Base-by-base conservation (phyloP, 2,329 filamentous ascomycete species). In the Incumbomyces delicatus region DNA sequence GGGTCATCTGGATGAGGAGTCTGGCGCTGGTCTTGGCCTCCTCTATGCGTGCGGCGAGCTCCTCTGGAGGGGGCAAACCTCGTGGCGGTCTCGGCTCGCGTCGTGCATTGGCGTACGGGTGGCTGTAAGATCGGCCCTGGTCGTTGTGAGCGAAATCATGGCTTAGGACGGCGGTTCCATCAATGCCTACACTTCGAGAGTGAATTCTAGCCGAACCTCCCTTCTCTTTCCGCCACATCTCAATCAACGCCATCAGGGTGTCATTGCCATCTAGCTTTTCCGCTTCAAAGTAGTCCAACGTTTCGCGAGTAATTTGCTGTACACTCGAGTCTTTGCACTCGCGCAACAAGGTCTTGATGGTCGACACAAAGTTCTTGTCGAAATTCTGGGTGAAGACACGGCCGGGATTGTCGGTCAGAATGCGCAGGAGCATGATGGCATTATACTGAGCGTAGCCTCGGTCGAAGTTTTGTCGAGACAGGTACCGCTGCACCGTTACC, bases 221-320 rank as follows among this genome's bases (percentile, higher is more conserved):
- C 70, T 92, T 90, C 66, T 95, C 87, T 64, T 85, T 88, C 62
- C 68, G 80, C 88, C 89, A 96, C 87, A 95, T 94, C 46, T 81
- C 75, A 27, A 87, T 73, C 33, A 95, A 60, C n/a, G 71, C 66
- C 27, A 70, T 70, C 38, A 95, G 66, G 32, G 86, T 84, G 58
- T 86, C 79, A 63, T 96, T 56, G n/a, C 44, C 88, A 54, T 81
- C 74, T 30, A 70, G 67, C 62, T 87, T 87, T 47, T 81, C 80
- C 47, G 71, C 71, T 64, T 90, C 81, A 56, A 95, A 81, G 18
- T 78, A 74, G 55, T 92, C 83, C 57, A 98, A 66, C 3, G 86
- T 94, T 68, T 96, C 89, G 66, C 87, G 79, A 53, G 95, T 66
- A 55, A 95, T 85, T 67, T 92, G 86, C 62, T 84, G 81, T 35